phyloP scores from a whole-genome alignment of 768 basidiomycete genomes.

The Psilocybe tampanensis region DNA sequence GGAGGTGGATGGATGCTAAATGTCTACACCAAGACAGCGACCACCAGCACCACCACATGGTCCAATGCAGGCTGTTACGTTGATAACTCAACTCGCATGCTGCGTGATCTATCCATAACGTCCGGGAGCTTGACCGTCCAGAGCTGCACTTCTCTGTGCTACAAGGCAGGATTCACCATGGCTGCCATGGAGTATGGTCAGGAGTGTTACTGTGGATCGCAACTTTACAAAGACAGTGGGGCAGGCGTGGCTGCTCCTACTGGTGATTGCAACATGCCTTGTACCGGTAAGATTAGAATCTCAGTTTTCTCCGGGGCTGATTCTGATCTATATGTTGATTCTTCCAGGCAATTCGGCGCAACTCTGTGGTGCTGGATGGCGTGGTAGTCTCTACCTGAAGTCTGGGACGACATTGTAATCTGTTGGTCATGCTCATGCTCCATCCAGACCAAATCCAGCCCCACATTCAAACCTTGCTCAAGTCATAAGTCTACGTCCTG shows the following conservation, averaged over 20 bases:
- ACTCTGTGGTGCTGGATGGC: not conserved
- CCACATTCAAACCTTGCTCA: too few relatives aligned
- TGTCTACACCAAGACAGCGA: constrained; percentile 24
- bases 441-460: too few relatives aligned
- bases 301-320: not conserved
- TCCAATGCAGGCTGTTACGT: constrained; percentile 33
- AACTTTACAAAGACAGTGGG: constrained; percentile 24
- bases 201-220: constrained; percentile 38
- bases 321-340: not conserved
- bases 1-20: constrained; percentile 35
- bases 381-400: not conserved
- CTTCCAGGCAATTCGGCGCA: not conserved
- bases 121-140: constrained; percentile 30
- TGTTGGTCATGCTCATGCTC: not conserved
- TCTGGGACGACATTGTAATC: not conserved
- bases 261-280: constrained; percentile 31
- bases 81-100: constrained; percentile 30
- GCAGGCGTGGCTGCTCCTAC: constrained; percentile 19
- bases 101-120: constrained; percentile 24
- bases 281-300: constrained; percentile 27
- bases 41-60: constrained; percentile 22
- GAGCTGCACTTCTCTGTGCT: constrained; percentile 29
- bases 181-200: constrained; percentile 36
- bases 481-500: too few relatives aligned
- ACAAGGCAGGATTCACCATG: constrained; percentile 27